Evolutionary conservation across 805 yeast species (phyloP).

Genomic region (Torulaspora indica): DNA sequence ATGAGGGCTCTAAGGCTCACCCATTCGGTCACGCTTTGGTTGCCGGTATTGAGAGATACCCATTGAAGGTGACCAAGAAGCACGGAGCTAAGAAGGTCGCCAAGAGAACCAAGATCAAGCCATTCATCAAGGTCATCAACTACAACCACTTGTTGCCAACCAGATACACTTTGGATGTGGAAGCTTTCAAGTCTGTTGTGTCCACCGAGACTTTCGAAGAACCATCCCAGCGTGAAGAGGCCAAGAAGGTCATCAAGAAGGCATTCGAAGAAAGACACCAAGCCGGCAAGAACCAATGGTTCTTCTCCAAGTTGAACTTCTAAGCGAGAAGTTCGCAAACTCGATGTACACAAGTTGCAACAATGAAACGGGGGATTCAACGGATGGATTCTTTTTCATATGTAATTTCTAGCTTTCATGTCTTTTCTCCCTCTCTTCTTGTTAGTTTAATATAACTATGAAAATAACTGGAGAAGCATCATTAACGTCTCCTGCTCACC

Average conservation of each 20-base stretch:
- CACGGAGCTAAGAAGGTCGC: slow-evolving; percentile 95
- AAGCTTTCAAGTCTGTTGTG: slow-evolving; percentile 85
- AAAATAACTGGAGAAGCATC: slow-evolving; percentile 9
- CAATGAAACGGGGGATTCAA: slow-evolving; percentile 12
- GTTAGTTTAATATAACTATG: slow-evolving; percentile 13
- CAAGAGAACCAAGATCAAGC: slow-evolving; percentile 97
- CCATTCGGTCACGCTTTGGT: slow-evolving; percentile 99
- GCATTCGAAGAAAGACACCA: slow-evolving; percentile 99
- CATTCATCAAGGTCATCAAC: slow-evolving; percentile 98
- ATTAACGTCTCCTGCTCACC: not conserved
- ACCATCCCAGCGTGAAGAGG: slow-evolving; percentile 98
- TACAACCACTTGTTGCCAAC: slow-evolving; percentile 99
- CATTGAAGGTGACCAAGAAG: slow-evolving; percentile 91
- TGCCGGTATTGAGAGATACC: slow-evolving; percentile 98
- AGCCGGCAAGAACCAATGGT: slow-evolving; percentile 99
- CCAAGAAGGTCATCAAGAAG: slow-evolving; percentile 97
- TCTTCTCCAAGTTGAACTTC: slow-evolving; percentile 95
- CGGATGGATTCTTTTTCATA: slow-evolving; percentile 15
- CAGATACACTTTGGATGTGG: slow-evolving; percentile 97
- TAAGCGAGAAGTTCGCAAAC: slow-evolving; percentile 39
- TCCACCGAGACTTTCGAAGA: slow-evolving; percentile 92
- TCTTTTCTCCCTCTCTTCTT: slow-evolving; percentile 15
- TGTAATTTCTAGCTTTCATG: slow-evolving; percentile 20
- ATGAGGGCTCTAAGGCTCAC: slow-evolving; percentile 97
- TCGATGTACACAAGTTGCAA: slow-evolving; percentile 11